These are phyloP conservation scores for Brachypodium distachyon DNA, from an alignment of 202 grass and related monocot genomes.

Conservation along the genomic window DNA sequence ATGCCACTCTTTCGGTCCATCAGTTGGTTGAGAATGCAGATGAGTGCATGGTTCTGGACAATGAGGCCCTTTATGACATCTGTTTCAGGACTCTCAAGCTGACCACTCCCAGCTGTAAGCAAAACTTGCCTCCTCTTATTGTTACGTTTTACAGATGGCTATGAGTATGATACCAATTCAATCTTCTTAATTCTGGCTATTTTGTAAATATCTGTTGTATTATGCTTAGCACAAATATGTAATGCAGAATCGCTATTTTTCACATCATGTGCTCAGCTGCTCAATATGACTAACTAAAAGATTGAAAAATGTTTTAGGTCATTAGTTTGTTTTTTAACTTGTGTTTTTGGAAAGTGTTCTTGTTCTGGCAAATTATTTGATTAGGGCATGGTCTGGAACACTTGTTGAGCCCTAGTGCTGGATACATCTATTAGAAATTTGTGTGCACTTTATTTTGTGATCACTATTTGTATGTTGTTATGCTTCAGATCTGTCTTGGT, in stretches of 20 bases:
- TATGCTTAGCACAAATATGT: not conserved
- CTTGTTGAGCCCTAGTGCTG: not conserved
- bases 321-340: not conserved
- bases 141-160: not conserved
- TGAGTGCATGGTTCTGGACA: conserved; percentile 52
- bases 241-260: not conserved
- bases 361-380: not conserved
- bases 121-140: not conserved
- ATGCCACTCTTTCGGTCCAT: conserved; percentile 42
- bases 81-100: conserved; percentile 51
- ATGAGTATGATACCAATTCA: not conserved
- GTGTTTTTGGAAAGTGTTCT: not conserved
- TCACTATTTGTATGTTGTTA: not conserved
- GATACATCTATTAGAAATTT: not conserved
- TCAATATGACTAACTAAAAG: not conserved
- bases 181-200: not conserved
- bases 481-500: not conserved
- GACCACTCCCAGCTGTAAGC: conserved; percentile 47
- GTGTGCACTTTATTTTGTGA: not conserved
- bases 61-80: conserved; percentile 48
- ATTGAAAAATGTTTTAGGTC: not conserved
- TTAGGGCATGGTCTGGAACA: not conserved
- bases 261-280: not conserved
- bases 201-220: not conserved
- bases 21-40: conserved; percentile 51